phyloP scores from a whole-genome alignment of 2,329 filamentous ascomycete genomes.

The Sporothrix variecibatus region DNA sequence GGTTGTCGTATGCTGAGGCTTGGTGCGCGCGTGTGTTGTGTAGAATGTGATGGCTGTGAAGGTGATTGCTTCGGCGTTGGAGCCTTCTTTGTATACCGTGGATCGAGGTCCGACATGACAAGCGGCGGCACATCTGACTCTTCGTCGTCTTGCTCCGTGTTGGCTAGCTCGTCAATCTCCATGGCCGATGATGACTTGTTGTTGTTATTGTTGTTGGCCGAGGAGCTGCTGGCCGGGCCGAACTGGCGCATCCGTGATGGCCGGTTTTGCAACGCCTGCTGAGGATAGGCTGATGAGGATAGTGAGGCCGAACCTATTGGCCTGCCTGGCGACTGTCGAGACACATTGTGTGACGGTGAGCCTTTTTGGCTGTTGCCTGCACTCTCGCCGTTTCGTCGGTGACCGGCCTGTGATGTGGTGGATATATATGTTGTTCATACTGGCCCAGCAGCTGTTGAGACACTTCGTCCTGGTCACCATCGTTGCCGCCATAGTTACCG shows the following conservation, averaged over 20 bases:
- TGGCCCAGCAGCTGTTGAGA: constrained; percentile 15
- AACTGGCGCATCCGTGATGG: not conserved
- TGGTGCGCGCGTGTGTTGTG: not conserved
- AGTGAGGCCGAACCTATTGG: not conserved
- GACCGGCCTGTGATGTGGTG: not conserved
- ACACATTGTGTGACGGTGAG: not conserved
- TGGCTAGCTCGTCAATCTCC: constrained; percentile 24
- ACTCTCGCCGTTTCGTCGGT: not conserved
- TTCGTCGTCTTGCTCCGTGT: constrained; percentile 11
- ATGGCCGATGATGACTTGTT: not conserved
- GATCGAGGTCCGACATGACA: constrained; percentile 27
- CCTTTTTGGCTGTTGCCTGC: not conserved
- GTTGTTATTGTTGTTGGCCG: not conserved
- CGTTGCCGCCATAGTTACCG: not conserved
- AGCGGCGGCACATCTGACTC: constrained; percentile 18
- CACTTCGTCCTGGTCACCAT: not conserved
- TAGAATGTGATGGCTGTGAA: not conserved
- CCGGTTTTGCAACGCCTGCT: not conserved
- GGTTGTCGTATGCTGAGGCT: not conserved
- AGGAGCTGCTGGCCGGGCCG: not conserved
- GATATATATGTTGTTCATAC: not conserved
- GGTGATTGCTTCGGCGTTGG: not conserved
- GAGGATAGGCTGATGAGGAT: not conserved
- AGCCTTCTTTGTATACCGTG: not conserved
- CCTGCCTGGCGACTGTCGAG: not conserved